These are phyloP conservation scores for Aurinia saxatilis DNA, from an alignment of 345 rosid genomes.

Conservation along the genomic window DNA sequence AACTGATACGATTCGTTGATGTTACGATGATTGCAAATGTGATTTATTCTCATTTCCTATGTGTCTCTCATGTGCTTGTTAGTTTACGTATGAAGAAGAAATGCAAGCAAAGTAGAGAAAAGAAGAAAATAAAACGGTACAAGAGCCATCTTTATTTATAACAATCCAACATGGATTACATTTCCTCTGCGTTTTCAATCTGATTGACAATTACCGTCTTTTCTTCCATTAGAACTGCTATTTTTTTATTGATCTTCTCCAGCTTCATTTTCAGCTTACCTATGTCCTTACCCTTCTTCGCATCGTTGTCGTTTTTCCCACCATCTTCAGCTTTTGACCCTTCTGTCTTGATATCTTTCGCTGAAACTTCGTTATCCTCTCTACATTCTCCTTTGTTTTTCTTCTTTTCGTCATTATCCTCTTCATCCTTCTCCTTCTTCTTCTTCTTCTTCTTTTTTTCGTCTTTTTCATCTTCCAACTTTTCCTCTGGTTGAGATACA, in stretches of 20 bases:
- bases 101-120: too few relatives aligned
- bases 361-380: background rate
- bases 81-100: too few relatives aligned
- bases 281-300: slow-evolving; percentile 37
- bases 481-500: background rate
- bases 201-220: slow-evolving; percentile 47
- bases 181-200: slow-evolving; percentile 49
- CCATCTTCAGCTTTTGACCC: background rate
- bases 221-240: slow-evolving; percentile 40
- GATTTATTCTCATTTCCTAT: too few relatives aligned
- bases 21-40: too few relatives aligned
- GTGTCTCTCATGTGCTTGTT: too few relatives aligned
- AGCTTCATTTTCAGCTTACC: slow-evolving; percentile 45
- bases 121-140: too few relatives aligned
- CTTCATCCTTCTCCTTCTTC: background rate
- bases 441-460: background rate
- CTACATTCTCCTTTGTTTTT: background rate
- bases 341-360: background rate
- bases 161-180: too few relatives aligned
- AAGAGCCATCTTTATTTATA: too few relatives aligned
- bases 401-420: background rate
- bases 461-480: background rate
- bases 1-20: too few relatives aligned
- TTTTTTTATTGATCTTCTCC: slow-evolving; percentile 51
- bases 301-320: slow-evolving; percentile 28